These are phyloP conservation scores for Sequoia sempervirens DNA, from an alignment of 75 land plant species.

Conservation along the genomic window DNA sequence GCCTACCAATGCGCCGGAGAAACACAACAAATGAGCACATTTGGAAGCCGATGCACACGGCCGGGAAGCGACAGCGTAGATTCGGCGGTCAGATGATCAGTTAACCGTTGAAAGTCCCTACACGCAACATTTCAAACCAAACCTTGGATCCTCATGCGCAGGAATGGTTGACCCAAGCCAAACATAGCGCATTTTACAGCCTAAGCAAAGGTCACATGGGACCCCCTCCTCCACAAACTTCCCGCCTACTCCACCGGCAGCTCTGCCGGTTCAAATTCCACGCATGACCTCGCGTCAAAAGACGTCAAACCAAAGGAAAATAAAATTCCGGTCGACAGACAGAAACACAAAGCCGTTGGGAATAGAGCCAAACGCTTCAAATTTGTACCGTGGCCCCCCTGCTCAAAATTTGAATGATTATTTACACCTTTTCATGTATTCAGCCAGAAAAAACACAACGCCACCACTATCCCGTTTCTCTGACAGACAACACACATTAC, in stretches of 20 bases:
- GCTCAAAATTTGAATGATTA: background rate
- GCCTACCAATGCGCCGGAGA: too few relatives aligned
- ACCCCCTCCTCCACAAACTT: background rate
- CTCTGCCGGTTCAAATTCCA: background rate
- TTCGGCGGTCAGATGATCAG: background rate
- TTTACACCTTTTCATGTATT: background rate
- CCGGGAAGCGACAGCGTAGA: background rate
- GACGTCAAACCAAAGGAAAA: background rate
- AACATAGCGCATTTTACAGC: background rate
- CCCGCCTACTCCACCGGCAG: constrained; percentile 1
- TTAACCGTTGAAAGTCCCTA: background rate
- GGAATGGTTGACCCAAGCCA: background rate
- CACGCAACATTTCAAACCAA: background rate
- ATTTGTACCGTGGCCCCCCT: background rate
- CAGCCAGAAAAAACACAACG: background rate
- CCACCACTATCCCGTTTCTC: background rate
- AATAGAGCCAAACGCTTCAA: background rate
- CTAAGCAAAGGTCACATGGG: constrained; percentile 1
- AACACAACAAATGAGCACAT: too few relatives aligned
- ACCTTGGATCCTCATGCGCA: background rate
- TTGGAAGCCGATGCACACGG: background rate
- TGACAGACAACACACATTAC: background rate
- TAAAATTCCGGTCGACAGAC: too few relatives aligned
- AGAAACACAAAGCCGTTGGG: background rate
- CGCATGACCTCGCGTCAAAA: background rate